These are phyloP conservation scores for Rhynchospora breviuscula DNA, from an alignment of 176 grass and related monocot species.

Conservation along the genomic window DNA sequence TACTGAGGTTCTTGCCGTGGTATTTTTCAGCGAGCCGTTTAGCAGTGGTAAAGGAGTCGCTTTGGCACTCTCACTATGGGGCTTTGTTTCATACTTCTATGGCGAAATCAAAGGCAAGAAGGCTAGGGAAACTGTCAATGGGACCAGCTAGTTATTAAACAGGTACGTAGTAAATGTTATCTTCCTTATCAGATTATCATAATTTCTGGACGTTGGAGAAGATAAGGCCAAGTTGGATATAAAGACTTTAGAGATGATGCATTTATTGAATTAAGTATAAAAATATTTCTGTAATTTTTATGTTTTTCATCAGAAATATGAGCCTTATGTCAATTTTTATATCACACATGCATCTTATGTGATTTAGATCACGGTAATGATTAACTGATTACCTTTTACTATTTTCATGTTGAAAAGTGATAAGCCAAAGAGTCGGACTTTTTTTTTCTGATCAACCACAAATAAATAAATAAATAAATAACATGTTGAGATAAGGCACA, in stretches of 20 bases:
- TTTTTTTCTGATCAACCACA: no score
- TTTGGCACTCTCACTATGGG: conserved; percentile 69
- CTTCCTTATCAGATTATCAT: neutral
- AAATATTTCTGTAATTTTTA: neutral
- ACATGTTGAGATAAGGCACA: no score
- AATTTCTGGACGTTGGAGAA: neutral
- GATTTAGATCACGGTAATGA: neutral
- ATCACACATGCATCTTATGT: neutral
- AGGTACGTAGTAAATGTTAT: neutral
- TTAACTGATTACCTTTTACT: neutral
- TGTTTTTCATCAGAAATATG: neutral
- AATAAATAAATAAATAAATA: no score
- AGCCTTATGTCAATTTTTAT: neutral
- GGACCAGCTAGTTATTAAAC: neutral
- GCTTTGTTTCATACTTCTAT: conserved; percentile 73
- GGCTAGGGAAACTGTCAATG: neutral
- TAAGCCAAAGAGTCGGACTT: neutral
- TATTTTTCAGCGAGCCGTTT: conserved; percentile 68
- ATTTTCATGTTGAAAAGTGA: neutral
- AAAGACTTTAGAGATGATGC: neutral
- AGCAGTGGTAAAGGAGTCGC: conserved; percentile 59
- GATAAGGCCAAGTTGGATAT: neutral
- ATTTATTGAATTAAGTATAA: neutral
- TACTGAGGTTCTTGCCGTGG: conserved; percentile 55
- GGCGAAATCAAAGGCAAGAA: conserved; percentile 49